phyloP scores from a whole-genome alignment of 2,329 filamentous ascomycete genomes.

The Fusarium dimerum region DNA sequence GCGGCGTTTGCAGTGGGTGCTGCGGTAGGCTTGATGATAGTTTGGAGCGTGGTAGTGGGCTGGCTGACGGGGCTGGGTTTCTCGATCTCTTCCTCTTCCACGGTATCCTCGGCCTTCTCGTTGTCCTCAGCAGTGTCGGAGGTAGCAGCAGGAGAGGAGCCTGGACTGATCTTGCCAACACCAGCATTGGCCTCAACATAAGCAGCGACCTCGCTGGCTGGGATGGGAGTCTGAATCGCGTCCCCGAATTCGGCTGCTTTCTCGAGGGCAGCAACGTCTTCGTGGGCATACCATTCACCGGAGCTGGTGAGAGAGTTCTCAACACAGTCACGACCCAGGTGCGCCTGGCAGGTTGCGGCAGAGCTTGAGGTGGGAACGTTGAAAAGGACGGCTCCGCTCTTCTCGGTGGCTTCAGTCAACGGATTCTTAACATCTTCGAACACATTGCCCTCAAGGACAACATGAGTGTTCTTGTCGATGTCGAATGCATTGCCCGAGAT shows the following conservation, averaged over 20 bases:
- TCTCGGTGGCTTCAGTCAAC: slow-evolving; percentile 34
- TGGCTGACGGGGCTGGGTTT: too few relatives aligned
- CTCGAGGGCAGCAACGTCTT: background rate
- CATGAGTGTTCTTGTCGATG: slow-evolving; percentile 30
- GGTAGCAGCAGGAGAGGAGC: too few relatives aligned
- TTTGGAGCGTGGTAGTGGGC: too few relatives aligned
- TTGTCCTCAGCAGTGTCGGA: too few relatives aligned
- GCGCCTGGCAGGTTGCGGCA: background rate
- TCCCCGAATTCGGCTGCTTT: background rate
- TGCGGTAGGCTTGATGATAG: too few relatives aligned
- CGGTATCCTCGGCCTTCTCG: too few relatives aligned
- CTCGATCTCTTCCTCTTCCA: too few relatives aligned
- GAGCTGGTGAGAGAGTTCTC: background rate
- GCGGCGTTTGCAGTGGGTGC: too few relatives aligned
- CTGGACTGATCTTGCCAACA: background rate
- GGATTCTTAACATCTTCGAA: slow-evolving; percentile 44
- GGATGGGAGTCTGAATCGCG: background rate
- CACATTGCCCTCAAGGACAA: slow-evolving; percentile 46
- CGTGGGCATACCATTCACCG: background rate
- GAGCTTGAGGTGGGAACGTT: background rate
- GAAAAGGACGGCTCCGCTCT: slow-evolving; percentile 20
- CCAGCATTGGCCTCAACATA: background rate
- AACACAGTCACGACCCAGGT: background rate
- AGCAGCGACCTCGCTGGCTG: background rate
- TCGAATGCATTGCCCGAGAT: slow-evolving; percentile 48